Evolutionary conservation across 2,329 filamentous ascomycete species (phyloP).

Genomic region (Pseudogymnoascus pannorum): DNA sequence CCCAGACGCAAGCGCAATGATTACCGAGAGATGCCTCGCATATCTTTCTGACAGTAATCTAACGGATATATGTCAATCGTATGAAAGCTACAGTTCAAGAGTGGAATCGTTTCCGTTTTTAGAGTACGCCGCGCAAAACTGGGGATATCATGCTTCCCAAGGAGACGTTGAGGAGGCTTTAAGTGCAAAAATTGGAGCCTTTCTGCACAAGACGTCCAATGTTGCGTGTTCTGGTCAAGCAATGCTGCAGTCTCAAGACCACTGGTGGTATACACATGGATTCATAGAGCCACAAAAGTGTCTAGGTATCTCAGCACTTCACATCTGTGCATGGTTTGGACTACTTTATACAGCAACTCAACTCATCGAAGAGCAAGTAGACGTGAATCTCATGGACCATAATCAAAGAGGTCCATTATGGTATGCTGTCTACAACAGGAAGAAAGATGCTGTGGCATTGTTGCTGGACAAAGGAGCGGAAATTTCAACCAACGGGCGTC

Average conservation of each 20-base stretch:
- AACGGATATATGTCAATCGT: background rate
- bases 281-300: background rate
- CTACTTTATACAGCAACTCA: background rate
- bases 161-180: background rate
- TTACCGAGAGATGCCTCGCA: background rate
- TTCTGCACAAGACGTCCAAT: background rate
- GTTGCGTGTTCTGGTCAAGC: background rate
- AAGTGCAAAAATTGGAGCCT: background rate
- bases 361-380: background rate
- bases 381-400: background rate
- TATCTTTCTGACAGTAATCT: background rate
- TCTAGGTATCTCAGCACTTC: background rate
- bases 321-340: constrained; percentile 2
- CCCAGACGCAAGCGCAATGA: background rate
- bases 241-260: background rate
- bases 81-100: background rate
- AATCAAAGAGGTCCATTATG: background rate
- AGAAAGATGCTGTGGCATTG: background rate
- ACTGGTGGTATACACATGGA: background rate
- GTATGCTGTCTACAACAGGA: constrained; percentile 1
- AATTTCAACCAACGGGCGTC: background rate
- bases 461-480: background rate
- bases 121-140: background rate
- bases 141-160: background rate
- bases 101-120: background rate